Conservation (phyloP, 2,329 filamentous ascomycete species). For the Davidsoniella neocaledoniae region DNA sequence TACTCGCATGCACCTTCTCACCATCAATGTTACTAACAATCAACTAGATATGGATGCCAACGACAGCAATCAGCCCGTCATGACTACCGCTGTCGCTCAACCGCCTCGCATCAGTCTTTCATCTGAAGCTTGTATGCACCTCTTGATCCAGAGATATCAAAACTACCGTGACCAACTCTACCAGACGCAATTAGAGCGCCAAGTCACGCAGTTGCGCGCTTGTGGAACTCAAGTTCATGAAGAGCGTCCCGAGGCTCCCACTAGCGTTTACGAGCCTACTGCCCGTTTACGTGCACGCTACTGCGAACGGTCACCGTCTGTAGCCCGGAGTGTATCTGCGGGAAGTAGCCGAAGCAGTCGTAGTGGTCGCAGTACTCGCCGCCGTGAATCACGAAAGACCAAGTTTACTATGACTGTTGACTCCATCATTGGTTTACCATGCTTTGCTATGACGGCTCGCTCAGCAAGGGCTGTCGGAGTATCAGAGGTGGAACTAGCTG, state of each 20-base stretch:
- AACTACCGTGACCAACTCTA: constrained; percentile 7
- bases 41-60: constrained; percentile 1
- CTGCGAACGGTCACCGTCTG: constrained; percentile 5
- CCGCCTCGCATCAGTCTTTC: neutral
- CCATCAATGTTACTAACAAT: neutral
- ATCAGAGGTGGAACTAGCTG: constrained; percentile 7
- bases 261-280: neutral
- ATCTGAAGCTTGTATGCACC: constrained; percentile 6
- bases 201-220: constrained; percentile 6
- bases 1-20: neutral
- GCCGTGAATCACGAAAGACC: neutral
- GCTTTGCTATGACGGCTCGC: constrained; percentile 6
- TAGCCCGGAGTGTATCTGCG: neutral
- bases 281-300: constrained; percentile 1
- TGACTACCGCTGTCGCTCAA: neutral
- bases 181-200: constrained; percentile 2
- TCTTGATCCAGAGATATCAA: constrained; percentile 11
- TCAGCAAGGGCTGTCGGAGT: constrained; percentile 1
- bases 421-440: constrained; percentile 6
- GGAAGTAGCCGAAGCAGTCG: neutral
- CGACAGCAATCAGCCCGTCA: neutral
- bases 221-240: neutral
- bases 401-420: constrained; percentile 6
- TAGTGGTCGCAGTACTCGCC: neutral
- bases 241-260: neutral